Conservation (phyloP, 1,284 basidiomycete species). For the Austroboletus sp. region DNA sequence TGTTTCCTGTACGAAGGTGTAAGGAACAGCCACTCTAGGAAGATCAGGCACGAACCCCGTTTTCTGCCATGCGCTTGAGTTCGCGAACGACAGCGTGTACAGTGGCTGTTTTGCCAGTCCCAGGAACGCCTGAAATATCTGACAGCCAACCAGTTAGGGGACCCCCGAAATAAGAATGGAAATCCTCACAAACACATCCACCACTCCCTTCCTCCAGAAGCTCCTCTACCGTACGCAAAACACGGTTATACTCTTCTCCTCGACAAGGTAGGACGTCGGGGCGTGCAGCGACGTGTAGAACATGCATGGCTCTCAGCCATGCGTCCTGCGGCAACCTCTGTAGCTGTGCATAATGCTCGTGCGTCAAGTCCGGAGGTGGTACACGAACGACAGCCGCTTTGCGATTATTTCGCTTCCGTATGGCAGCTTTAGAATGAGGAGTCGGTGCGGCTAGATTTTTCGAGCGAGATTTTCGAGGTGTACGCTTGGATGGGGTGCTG, state of each 20-base stretch:
- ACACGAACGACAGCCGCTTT: constrained; percentile 33
- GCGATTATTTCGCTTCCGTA: constrained; percentile 38
- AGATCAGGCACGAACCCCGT: constrained; percentile 47
- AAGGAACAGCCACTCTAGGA: background rate
- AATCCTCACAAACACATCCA: constrained; percentile 83
- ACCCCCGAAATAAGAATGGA: background rate
- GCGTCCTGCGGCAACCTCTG: constrained; percentile 61
- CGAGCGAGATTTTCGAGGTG: constrained; percentile 29
- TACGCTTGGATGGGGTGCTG: constrained; percentile 27
- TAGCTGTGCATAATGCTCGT: constrained; percentile 34
- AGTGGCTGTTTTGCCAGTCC: constrained; percentile 97
- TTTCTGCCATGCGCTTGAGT: constrained; percentile 78
- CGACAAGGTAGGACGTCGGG: constrained; percentile 88
- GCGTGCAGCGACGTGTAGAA: constrained; percentile 88
- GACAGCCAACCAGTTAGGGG: constrained; percentile 2
- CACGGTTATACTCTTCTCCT: constrained; percentile 77
- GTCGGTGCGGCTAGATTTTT: constrained; percentile 48
- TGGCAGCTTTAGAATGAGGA: constrained; percentile 60
- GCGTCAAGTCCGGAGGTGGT: constrained; percentile 34
- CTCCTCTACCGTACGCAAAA: constrained; percentile 76
- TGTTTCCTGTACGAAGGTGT: constrained; percentile 55
- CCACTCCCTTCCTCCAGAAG: constrained; percentile 89
- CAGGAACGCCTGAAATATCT: constrained; percentile 97
- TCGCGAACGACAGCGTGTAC: constrained; percentile 88
- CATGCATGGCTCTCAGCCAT: constrained; percentile 79